Evolutionary conservation across 768 basidiomycete genomes (phyloP).

Genomic region (Lactifluus volemus): DNA sequence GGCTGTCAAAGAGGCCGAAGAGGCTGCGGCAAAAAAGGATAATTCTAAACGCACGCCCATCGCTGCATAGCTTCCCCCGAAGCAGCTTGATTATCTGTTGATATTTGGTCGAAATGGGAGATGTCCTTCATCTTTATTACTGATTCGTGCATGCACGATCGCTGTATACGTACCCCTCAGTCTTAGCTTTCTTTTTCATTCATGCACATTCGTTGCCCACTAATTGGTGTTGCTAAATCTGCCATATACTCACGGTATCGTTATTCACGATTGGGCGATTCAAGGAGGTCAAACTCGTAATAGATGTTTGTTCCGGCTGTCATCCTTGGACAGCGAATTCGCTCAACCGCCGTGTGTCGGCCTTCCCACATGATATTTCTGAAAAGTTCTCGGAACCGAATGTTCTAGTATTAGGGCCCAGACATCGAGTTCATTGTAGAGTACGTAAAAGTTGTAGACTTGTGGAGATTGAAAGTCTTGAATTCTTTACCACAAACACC

Average conservation of each 20-base stretch:
- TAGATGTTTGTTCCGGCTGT: conserved; percentile 6
- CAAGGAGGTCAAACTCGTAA: not conserved
- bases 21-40: conserved; percentile 51
- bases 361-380: too few relatives aligned
- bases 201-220: not conserved
- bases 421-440: too few relatives aligned
- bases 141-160: not conserved
- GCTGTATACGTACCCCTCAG: conserved; percentile 67
- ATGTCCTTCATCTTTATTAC: not conserved
- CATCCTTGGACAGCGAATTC: not conserved
- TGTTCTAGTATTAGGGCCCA: not conserved
- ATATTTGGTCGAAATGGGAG: not conserved
- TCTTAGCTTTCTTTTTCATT: conserved; percentile 23
- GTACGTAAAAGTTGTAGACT: too few relatives aligned
- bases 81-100: not conserved
- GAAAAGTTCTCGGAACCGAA: not conserved
- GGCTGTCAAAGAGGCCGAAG: conserved; percentile 58
- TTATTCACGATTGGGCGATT: not conserved
- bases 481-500: too few relatives aligned
- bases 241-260: conserved; percentile 2
- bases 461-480: not conserved
- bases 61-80: conserved; percentile 18
- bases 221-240: conserved; percentile 1
- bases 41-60: conserved; percentile 37
- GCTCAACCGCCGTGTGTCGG: not conserved